Conservation (phyloP, 2,329 filamentous ascomycete species). For the Myriosclerotinia scirpicola region DNA sequence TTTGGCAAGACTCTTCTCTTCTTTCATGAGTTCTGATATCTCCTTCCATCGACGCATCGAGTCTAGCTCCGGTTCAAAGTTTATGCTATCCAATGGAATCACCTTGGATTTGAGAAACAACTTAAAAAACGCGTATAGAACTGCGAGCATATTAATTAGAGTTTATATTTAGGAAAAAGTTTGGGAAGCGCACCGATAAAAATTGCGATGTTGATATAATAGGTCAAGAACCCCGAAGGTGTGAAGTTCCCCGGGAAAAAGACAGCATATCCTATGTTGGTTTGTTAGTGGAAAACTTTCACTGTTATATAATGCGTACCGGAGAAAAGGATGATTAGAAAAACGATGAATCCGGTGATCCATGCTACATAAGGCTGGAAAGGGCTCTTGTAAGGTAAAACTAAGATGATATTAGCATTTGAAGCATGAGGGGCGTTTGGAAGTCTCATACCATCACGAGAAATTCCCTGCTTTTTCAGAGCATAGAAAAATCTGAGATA, state of each 20-base stretch:
- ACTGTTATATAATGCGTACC: constrained; percentile 33
- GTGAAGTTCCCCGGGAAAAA: constrained; percentile 49
- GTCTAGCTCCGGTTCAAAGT: not conserved
- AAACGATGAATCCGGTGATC: constrained; percentile 60
- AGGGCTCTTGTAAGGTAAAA: constrained; percentile 54
- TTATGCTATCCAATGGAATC: constrained; percentile 16
- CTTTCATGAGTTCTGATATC: not conserved
- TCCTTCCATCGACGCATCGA: constrained; percentile 14
- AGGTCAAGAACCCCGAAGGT: constrained; percentile 57
- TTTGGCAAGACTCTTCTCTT: not conserved
- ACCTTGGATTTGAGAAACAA: constrained; percentile 14
- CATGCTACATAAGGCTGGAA: constrained; percentile 60
- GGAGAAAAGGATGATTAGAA: constrained; percentile 50
- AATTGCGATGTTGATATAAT: constrained; percentile 64
- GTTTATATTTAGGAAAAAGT: too few relatives aligned
- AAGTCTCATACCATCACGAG: constrained; percentile 39
- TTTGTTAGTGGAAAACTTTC: constrained; percentile 9
- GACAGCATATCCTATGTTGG: not conserved
- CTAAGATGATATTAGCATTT: not conserved
- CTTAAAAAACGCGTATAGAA: constrained; percentile 19
- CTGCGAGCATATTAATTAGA: constrained; percentile 23
- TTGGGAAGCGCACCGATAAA: constrained; percentile 43
- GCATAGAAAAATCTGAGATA: constrained; percentile 59
- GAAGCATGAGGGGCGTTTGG: not conserved
- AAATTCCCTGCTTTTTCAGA: constrained; percentile 56